Conservation (phyloP, 306 rosid genomes). For the Glycine latifolia region DNA sequence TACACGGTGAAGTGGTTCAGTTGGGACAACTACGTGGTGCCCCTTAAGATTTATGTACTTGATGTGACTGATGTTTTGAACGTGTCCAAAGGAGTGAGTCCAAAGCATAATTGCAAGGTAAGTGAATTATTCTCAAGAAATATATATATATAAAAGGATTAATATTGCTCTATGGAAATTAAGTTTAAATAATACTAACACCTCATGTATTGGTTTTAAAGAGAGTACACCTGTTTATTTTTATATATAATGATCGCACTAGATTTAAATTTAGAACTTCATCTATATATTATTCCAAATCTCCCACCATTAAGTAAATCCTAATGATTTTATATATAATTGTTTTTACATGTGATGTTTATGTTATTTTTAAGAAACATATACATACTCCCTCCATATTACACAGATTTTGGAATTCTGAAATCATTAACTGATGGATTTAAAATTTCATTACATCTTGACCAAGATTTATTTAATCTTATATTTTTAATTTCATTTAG, state of each 20-base stretch:
- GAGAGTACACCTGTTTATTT: neutral
- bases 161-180: too few species aligned
- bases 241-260: neutral
- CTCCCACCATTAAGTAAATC: too few species aligned
- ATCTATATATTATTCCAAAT: too few species aligned
- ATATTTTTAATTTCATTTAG: too few species aligned
- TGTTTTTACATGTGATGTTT: too few species aligned
- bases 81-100: conserved; percentile 29
- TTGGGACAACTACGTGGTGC: conserved; percentile 65
- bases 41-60: conserved; percentile 63
- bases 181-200: neutral
- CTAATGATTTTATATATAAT: too few species aligned
- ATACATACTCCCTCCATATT: too few species aligned
- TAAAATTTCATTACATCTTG: neutral
- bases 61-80: conserved; percentile 73
- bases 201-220: neutral
- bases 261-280: too few species aligned
- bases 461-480: neutral
- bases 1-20: conserved; percentile 74
- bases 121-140: conserved; percentile 11
- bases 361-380: too few species aligned
- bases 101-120: conserved; percentile 64
- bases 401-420: neutral
- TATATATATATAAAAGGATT: too few species aligned
- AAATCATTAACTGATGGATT: neutral